A percentile compares a stretch with the other conserved stretches of the same genome.
Conservation (phyloP, 192 early-diverging fungal genomes). For the Podila horticola region DNA sequence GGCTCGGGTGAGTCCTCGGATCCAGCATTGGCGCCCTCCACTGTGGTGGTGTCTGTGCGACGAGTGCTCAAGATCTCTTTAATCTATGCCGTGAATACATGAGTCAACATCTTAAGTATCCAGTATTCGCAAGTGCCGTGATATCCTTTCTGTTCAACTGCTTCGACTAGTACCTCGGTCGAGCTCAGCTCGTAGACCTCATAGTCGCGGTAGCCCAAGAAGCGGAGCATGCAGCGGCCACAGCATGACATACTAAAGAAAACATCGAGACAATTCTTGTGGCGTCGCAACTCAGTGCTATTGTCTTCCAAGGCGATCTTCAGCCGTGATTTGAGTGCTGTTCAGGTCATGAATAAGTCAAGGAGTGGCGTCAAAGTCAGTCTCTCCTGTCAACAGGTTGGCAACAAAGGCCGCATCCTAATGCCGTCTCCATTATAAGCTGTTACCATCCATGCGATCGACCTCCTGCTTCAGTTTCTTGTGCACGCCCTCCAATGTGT, state of each 20-base stretch:
- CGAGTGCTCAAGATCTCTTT: slow-evolving; percentile 11
- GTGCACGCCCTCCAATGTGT: slow-evolving; percentile 8
- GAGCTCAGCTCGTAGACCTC: slow-evolving; percentile 35
- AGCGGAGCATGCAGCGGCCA: slow-evolving; percentile 50
- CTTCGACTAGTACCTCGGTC: slow-evolving; percentile 2
- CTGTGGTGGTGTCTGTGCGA: not conserved
- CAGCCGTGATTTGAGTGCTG: slow-evolving; percentile 20
- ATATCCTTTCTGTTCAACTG: not conserved
- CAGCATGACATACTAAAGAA: slow-evolving; percentile 41
- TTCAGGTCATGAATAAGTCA: not conserved
- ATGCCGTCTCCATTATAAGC: not conserved
- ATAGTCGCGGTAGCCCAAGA: slow-evolving; percentile 39
- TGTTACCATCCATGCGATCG: not conserved
- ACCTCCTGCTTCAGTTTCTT: slow-evolving; percentile 29
- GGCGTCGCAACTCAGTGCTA: not conserved
- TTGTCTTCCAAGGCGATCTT: slow-evolving; percentile 8
- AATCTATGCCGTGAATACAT: slow-evolving; percentile 2
- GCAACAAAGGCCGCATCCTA: too few species aligned
- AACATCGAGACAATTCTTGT: slow-evolving; percentile 20
- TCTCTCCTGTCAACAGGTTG: not conserved
- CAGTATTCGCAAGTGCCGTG: too few species aligned
- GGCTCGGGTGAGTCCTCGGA: not conserved
- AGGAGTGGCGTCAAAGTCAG: not conserved
- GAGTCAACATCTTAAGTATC: too few species aligned
- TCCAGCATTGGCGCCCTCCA: not conserved